Percentiles rank a stretch among this genome's conserved stretches.
phyloP scores from a whole-genome alignment of 1,284 basidiomycete genomes.

The Laetiporus sulphureus region DNA sequence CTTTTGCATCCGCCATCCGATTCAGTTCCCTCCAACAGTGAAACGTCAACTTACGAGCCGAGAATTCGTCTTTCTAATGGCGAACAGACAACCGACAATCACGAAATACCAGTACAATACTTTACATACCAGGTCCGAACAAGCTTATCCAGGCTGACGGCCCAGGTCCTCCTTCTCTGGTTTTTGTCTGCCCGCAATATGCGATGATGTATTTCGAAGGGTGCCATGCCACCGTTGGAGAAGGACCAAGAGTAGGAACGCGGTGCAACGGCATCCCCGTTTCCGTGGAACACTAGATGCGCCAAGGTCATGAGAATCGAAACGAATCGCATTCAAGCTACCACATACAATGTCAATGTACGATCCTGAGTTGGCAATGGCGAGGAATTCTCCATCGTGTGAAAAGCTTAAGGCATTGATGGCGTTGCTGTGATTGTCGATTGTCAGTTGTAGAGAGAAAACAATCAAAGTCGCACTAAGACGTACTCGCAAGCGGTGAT shows the following conservation, averaged over 20 bases:
- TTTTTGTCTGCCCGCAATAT: conserved; percentile 68
- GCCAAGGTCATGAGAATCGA: background rate
- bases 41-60: too few species aligned
- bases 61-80: too few species aligned
- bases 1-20: too few species aligned
- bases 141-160: conserved; percentile 62
- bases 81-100: too few species aligned
- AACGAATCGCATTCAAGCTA: background rate
- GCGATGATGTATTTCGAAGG: conserved; percentile 71
- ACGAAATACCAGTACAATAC: too few species aligned
- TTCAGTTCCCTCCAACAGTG: too few species aligned
- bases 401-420: conserved; percentile 77
- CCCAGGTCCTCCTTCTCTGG: conserved; percentile 51
- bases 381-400: conserved; percentile 72
- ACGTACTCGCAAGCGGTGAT: conserved; percentile 75
- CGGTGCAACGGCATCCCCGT: conserved; percentile 65
- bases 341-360: conserved; percentile 68
- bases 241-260: conserved; percentile 55
- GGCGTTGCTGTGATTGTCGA: conserved; percentile 40
- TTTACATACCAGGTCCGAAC: conserved; percentile 53
- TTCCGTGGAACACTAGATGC: conserved; percentile 61
- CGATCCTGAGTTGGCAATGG: conserved; percentile 61
- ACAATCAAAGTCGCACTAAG: background rate
- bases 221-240: conserved; percentile 71
- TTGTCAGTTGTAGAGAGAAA: background rate